These are phyloP conservation scores for Aspergillus candidus DNA, from an alignment of 2,329 filamentous ascomycete genomes.

Conservation along the genomic window DNA sequence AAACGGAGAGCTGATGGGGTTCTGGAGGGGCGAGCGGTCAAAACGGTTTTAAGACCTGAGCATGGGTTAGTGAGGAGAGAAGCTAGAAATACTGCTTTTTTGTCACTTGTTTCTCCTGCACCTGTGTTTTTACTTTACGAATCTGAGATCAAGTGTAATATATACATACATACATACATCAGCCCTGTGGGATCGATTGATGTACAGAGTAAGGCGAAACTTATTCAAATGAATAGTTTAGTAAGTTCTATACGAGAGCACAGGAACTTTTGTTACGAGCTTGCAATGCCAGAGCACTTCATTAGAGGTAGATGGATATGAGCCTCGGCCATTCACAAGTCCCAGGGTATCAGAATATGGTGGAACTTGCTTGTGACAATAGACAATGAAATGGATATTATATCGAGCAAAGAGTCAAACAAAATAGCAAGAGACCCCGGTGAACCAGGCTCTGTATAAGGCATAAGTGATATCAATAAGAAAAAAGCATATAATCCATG, in stretches of 20 bases:
- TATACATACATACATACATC: conserved; percentile 3
- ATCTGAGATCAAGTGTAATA: conserved; percentile 1
- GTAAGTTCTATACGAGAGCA: too few species aligned
- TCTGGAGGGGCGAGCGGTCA: conserved; percentile 55
- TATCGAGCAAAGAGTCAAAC: background rate
- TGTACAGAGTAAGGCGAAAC: too few species aligned
- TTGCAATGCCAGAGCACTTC: too few species aligned
- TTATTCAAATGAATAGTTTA: too few species aligned
- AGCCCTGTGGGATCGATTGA: background rate
- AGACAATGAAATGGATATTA: too few species aligned
- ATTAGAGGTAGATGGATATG: background rate
- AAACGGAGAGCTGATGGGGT: conserved; percentile 57
- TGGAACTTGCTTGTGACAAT: too few species aligned
- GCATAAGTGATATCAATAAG: background rate
- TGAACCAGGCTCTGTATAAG: too few species aligned
- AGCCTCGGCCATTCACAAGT: too few species aligned
- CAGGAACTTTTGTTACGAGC: too few species aligned
- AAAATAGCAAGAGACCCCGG: background rate
- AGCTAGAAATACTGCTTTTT: background rate
- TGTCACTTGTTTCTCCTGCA: too few species aligned
- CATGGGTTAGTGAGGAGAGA: too few species aligned
- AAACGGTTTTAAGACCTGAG: conserved; percentile 34
- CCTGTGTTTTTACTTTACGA: background rate
- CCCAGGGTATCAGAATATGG: too few species aligned
- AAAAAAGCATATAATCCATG: background rate